Base-by-base conservation (phyloP, 257 asterid species). In the Scutellaria minor region DNA sequence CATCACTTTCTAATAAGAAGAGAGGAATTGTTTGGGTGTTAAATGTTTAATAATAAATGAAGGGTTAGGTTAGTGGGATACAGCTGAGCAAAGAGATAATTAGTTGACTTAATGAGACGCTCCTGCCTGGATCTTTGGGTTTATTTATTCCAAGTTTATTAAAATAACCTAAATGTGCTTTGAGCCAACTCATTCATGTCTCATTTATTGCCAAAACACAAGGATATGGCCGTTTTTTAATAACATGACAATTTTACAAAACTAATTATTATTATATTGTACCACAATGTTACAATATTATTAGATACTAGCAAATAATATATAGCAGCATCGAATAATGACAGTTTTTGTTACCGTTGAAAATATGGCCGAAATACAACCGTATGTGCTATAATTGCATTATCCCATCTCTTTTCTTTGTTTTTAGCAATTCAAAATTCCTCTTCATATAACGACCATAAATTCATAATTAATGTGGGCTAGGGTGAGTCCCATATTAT, bases 201-300 rank as follows among this genome's bases (percentile, higher is more conserved):
- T 35, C 31, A 42, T 72, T 61, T 48, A 61, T 65, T 72, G 50
- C 31, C 67, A 20, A 58, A 11, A 54, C 59, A 20, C 66, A 11
- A 64, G 14, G 42, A 35, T 73, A 5, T 35, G 61, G 42, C 72
- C 78, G 67, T 54, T 73, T 42, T 41, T 15, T 13, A 50, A 12
- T 4, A 12, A 50, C 50, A 3, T 45, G n/a, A 9, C 53, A 10
- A 3, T 10, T 31, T 31, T 31, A 31, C 37, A 31, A 31, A 31
- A 31, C 5, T 1, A 31, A 31, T 31, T 31, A 31, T 31, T 31
- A 31, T 31, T 31, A 31, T 31, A 24, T 24, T 1, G 27, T 4
- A 31, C 37, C 37, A 31, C 5, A 31, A 31, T 31, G 37, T 3
- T 3, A 31, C 5, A 31, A 11, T 46, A 46, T 51, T n/a, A 62